Evolutionary conservation across 2,329 filamentous ascomycete species (phyloP).

Genomic region (Fusarium sp.): DNA sequence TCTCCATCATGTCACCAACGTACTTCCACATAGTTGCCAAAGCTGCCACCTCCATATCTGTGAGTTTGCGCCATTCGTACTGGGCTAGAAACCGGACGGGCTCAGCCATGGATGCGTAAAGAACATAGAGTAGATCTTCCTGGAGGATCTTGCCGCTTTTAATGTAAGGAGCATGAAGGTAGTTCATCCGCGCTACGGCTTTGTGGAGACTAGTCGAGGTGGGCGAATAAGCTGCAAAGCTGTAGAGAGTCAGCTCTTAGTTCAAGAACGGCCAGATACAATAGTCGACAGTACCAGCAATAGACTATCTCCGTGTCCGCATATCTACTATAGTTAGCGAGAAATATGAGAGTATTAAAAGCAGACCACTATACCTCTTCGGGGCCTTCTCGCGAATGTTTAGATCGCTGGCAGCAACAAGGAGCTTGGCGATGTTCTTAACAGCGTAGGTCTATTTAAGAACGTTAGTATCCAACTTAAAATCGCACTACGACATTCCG

Average conservation of each 20-base stretch:
- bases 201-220: conserved; percentile 52
- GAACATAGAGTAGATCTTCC: conserved; percentile 58
- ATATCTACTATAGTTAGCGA: conserved; percentile 51
- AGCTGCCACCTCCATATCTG: conserved; percentile 78
- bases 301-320: conserved; percentile 60
- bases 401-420: conserved; percentile 56
- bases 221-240: conserved; percentile 52
- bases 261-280: background rate
- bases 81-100: conserved; percentile 74
- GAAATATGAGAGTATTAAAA: background rate
- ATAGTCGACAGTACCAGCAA: conserved; percentile 48
- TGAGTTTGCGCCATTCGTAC: conserved; percentile 80
- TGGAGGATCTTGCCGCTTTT: conserved; percentile 56
- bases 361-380: conserved; percentile 53
- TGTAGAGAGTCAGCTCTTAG: conserved; percentile 22
- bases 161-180: conserved; percentile 56
- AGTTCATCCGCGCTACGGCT: conserved; percentile 59
- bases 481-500: background rate
- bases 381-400: conserved; percentile 50
- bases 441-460: conserved; percentile 58
- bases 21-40: conserved; percentile 80
- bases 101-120: conserved; percentile 75
- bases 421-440: conserved; percentile 55
- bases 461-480: conserved; percentile 13
- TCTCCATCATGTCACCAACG: conserved; percentile 79